A percentile compares a stretch with the other conserved stretches of the same genome.
Conservation (phyloP, 2,329 filamentous ascomycete genomes). For the Magnaporthiopsis poae region DNA sequence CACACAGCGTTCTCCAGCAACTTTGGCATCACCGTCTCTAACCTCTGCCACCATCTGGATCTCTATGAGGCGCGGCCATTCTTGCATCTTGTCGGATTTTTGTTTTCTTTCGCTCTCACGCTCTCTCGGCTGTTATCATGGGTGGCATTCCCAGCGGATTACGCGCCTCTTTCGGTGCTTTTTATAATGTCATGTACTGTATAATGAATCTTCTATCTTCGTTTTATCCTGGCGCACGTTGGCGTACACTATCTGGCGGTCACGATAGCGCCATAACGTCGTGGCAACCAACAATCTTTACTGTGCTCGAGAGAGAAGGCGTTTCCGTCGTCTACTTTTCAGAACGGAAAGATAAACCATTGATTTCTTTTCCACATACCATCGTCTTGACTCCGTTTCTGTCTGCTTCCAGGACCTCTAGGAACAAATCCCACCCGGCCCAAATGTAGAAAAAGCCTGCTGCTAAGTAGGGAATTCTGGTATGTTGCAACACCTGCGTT, state of each 20-base stretch:
- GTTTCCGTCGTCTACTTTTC: background rate
- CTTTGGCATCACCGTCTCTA: too few relatives aligned
- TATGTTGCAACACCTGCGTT: background rate
- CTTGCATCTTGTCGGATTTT: too few relatives aligned
- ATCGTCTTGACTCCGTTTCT: background rate
- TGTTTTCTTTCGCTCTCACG: background rate
- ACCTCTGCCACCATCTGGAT: too few relatives aligned
- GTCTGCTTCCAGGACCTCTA: background rate
- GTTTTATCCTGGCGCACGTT: background rate
- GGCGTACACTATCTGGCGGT: background rate
- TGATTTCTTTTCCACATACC: background rate
- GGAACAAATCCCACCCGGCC: background rate
- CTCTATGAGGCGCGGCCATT: too few relatives aligned
- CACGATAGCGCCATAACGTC: background rate
- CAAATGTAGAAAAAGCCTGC: background rate
- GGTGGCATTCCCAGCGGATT: background rate
- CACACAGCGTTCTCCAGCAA: too few relatives aligned
- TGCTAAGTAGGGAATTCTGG: background rate
- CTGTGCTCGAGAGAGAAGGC: background rate
- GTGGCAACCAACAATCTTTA: background rate
- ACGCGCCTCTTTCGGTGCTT: background rate
- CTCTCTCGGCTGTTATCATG: background rate
- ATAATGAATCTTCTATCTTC: background rate
- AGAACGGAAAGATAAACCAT: background rate
- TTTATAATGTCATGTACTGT: background rate